These are phyloP conservation scores for Colletotrichum melonis DNA, from an alignment of 2,329 filamentous ascomycete genomes.

Conservation along the genomic window DNA sequence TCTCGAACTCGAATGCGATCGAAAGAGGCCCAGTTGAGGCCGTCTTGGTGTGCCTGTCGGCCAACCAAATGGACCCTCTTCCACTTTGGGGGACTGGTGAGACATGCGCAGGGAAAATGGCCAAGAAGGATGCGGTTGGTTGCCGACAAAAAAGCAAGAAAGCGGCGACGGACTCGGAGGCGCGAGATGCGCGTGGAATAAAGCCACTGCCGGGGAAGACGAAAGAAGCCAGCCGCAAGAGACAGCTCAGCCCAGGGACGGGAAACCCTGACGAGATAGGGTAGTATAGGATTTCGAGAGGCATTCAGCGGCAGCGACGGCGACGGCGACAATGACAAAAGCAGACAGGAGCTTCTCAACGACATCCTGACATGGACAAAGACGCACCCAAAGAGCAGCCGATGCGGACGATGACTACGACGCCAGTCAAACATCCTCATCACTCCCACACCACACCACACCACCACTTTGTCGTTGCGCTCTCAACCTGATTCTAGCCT, in stretches of 20 bases:
- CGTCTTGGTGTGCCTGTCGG: neutral
- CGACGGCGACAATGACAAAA: neutral
- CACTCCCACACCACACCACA: neutral
- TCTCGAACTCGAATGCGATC: conserved; percentile 33
- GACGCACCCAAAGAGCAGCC: neutral
- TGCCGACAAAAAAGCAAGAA: conserved; percentile 32
- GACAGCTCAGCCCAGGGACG: neutral
- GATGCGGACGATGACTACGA: neutral
- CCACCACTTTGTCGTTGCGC: neutral
- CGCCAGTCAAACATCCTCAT: neutral
- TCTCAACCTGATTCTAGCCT: conserved; percentile 7
- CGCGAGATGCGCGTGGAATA: conserved; percentile 32
- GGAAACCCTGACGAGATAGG: neutral
- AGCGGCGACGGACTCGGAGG: conserved; percentile 26
- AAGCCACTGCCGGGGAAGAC: conserved; percentile 28
- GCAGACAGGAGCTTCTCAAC: neutral
- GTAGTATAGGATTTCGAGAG: neutral
- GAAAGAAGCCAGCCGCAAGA: conserved; percentile 14
- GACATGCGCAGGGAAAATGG: conserved; percentile 19
- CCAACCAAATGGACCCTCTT: conserved; percentile 28
- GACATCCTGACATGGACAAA: neutral
- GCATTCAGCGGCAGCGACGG: neutral
- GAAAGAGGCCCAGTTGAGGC: conserved; percentile 14
- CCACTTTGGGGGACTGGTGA: conserved; percentile 25
- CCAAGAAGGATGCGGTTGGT: conserved; percentile 23